Conservation (phyloP, 768 basidiomycete genomes). For the Gyrodon lividus region DNA sequence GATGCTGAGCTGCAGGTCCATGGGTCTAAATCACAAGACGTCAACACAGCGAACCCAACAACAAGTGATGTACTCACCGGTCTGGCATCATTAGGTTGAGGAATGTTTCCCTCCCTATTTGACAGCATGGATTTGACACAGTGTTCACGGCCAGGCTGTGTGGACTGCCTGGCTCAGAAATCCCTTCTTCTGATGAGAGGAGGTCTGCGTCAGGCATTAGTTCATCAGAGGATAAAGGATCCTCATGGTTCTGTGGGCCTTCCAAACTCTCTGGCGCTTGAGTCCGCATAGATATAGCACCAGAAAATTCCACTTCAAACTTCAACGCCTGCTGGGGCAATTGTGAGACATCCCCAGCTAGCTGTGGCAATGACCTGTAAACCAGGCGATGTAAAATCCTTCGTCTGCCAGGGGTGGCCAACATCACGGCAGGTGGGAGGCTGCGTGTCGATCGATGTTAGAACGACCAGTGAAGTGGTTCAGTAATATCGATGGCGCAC, state of each 20-base stretch:
- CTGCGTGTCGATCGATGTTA: conserved; percentile 27
- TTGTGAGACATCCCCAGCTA: conserved; percentile 4
- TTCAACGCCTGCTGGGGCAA: conserved; percentile 30
- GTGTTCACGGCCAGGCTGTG: background rate
- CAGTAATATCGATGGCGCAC: conserved; percentile 31
- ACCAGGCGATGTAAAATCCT: conserved; percentile 45
- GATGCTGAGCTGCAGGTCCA: conserved; percentile 55
- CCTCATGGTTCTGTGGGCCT: background rate
- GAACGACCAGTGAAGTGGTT: background rate
- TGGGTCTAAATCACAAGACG: conserved; percentile 37
- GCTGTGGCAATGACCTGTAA: conserved; percentile 39
- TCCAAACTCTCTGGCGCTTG: background rate
- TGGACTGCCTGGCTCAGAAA: background rate
- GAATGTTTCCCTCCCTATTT: conserved; percentile 35
- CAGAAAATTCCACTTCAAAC: conserved; percentile 39
- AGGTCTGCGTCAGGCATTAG: background rate
- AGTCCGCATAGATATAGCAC: background rate
- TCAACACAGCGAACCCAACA: conserved; percentile 3
- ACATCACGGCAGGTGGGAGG: conserved; percentile 37
- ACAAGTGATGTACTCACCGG: conserved; percentile 37
- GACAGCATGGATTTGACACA: conserved; percentile 27
- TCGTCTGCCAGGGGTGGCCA: conserved; percentile 30
- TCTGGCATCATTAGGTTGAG: conserved; percentile 58
- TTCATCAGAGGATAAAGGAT: background rate
- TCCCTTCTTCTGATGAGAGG: background rate